phyloP scores from a whole-genome alignment of 2,329 filamentous ascomycete genomes.

The Trichocomaceae sp. region DNA sequence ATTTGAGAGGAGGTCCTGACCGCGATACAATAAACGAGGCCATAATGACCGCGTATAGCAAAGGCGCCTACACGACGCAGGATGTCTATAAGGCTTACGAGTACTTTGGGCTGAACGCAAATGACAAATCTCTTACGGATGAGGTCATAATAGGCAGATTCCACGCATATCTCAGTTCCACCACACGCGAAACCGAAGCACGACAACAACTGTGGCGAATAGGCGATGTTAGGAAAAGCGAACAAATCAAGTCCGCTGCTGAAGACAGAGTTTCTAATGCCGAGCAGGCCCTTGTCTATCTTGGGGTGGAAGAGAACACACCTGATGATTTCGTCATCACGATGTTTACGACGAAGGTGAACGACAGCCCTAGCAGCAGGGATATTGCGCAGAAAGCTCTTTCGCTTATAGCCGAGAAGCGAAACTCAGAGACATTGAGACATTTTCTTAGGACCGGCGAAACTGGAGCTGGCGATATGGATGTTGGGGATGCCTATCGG shows the following conservation, averaged over 20 bases:
- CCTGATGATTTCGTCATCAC: constrained; percentile 54
- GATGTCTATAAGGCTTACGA: constrained; percentile 54
- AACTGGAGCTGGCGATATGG: constrained; percentile 47
- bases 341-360: constrained; percentile 52
- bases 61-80: constrained; percentile 51
- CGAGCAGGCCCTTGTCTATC: constrained; percentile 57
- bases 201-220: constrained; percentile 54
- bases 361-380: constrained; percentile 46
- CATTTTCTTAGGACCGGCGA: constrained; percentile 50
- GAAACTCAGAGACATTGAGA: constrained; percentile 50
- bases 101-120: constrained; percentile 50
- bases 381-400: constrained; percentile 51
- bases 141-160: constrained; percentile 58
- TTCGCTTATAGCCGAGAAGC: constrained; percentile 51
- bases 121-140: constrained; percentile 45
- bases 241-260: constrained; percentile 52
- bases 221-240: constrained; percentile 52
- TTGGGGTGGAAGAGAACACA: constrained; percentile 47
- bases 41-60: constrained; percentile 52
- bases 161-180: constrained; percentile 52
- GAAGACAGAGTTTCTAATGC: constrained; percentile 55
- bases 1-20: constrained; percentile 40
- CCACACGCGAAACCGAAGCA: constrained; percentile 50
- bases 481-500: constrained; percentile 48
- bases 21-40: constrained; percentile 54